These are phyloP conservation scores for Petunia hybrid DNA, from an alignment of 305 asterid genomes.

Conservation along the genomic window DNA sequence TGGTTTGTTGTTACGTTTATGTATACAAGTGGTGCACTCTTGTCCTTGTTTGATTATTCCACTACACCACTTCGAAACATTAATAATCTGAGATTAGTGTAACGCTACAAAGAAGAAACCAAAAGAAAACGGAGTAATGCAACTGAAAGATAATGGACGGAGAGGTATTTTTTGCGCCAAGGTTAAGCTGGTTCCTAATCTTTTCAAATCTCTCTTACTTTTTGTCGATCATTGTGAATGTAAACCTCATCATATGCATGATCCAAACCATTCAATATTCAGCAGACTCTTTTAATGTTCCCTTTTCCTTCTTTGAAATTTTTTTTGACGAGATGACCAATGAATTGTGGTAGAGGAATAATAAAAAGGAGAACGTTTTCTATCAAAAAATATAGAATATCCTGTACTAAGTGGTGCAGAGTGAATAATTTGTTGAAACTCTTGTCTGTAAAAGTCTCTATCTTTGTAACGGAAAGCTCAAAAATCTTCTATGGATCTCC, in stretches of 20 bases:
- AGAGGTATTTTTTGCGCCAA: not conserved
- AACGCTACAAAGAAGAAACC: not conserved
- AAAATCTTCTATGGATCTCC: no score
- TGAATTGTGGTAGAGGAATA: not conserved
- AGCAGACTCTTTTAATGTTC: no score
- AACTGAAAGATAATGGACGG: not conserved
- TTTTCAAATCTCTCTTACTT: not conserved
- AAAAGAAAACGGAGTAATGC: not conserved
- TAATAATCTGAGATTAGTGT: slow-evolving; percentile 1
- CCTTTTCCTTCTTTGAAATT: no score
- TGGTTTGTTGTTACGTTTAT: slow-evolving; percentile 1
- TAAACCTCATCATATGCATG: not conserved
- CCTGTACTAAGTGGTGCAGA: no score
- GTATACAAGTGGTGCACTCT: slow-evolving; percentile 14
- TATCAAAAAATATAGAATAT: no score
- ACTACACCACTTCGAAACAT: not conserved
- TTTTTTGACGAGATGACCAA: not conserved
- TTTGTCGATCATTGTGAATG: not conserved
- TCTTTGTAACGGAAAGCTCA: no score
- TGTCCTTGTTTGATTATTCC: slow-evolving; percentile 20
- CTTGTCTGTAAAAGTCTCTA: no score
- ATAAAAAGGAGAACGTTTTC: no score
- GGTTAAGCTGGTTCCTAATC: slow-evolving; percentile 21
- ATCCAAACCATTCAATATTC: no score
- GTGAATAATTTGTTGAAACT: no score